These are phyloP conservation scores for Neckera pumila DNA, from an alignment of 225 moss, liverwort and hornwort genomes.

Conservation along the genomic window DNA sequence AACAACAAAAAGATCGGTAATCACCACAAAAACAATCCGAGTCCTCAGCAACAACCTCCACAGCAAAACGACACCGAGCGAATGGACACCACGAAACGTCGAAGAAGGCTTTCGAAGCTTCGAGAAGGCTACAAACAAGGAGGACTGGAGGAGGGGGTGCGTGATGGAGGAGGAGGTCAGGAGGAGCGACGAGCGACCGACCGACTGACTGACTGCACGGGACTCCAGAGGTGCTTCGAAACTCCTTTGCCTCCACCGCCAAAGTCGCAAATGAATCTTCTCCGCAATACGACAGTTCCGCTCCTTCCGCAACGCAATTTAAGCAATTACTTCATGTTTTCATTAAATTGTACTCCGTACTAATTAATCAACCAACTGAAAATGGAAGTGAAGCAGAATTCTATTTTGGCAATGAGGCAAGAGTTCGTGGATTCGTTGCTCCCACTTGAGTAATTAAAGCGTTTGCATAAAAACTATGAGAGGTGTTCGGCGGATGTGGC, in stretches of 20 bases:
- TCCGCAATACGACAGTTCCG: neutral
- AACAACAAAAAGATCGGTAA: neutral
- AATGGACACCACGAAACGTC: constrained; percentile 11
- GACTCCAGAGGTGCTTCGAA: neutral
- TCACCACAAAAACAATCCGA: neutral
- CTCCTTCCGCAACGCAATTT: neutral
- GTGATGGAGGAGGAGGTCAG: neutral
- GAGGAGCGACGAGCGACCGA: neutral
- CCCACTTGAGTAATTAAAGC: neutral
- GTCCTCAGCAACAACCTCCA: neutral
- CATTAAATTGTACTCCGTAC: neutral
- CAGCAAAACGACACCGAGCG: neutral
- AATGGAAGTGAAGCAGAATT: neutral
- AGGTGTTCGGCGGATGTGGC: neutral
- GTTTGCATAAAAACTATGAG: neutral
- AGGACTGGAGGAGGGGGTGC: neutral
- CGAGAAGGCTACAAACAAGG: neutral
- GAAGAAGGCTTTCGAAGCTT: neutral
- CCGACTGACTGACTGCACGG: neutral
- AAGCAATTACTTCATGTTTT: neutral
- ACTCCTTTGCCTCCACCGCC: neutral
- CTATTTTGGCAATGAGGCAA: neutral
- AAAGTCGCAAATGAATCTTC: neutral
- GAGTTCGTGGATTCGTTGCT: too few species aligned
- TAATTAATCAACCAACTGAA: too few species aligned